Conservation (phyloP, 805 yeast species). For the Sugiyamaella marilandica region DNA sequence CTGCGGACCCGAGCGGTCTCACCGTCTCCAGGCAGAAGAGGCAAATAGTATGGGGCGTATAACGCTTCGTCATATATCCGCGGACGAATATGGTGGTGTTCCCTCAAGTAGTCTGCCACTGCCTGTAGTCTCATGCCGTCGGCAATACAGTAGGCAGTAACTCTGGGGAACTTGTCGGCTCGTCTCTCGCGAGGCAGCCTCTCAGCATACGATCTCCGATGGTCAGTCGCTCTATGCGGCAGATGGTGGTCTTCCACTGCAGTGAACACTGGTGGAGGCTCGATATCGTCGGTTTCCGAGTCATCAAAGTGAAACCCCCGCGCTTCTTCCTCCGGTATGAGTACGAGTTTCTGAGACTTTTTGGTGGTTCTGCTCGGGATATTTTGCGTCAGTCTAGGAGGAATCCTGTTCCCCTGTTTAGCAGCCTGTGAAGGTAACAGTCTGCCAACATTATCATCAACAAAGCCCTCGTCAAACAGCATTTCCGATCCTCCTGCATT, state of each 20-base stretch:
- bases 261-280: constrained; percentile 21
- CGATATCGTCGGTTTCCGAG: constrained; percentile 26
- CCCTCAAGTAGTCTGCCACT: constrained; percentile 58
- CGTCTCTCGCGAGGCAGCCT: constrained; percentile 44
- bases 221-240: background rate
- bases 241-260: constrained; percentile 6
- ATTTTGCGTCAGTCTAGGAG: constrained; percentile 22
- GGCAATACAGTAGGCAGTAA: constrained; percentile 87
- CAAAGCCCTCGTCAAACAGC: background rate
- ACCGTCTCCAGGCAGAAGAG: constrained; percentile 70
- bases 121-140: constrained; percentile 68
- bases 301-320: constrained; percentile 18
- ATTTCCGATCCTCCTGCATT: background rate
- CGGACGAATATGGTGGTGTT: constrained; percentile 78
- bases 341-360: constrained; percentile 76
- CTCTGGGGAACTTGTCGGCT: constrained; percentile 66
- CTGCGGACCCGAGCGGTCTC: constrained; percentile 36
- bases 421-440: background rate
- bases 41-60: constrained; percentile 83
- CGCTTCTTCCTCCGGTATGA: constrained; percentile 56
- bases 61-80: constrained; percentile 88
- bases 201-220: constrained; percentile 30
- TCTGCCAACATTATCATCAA: background rate
- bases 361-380: constrained; percentile 63
- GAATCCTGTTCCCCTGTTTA: background rate